These are phyloP conservation scores for Aspergillus calidoustus DNA, from an alignment of 2,329 filamentous ascomycete species.

Conservation along the genomic window DNA sequence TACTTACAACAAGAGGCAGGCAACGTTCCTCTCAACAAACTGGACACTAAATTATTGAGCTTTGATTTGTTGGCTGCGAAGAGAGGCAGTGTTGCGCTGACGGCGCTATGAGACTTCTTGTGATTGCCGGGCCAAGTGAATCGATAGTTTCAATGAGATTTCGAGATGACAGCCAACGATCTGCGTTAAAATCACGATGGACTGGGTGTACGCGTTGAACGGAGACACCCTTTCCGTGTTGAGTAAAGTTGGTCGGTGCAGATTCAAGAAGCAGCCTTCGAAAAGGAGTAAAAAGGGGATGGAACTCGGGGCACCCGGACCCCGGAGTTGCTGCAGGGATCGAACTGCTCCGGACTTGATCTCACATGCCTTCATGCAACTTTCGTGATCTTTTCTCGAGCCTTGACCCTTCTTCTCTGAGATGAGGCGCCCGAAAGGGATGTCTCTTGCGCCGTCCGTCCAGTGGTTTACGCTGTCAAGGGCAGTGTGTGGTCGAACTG, in stretches of 20 bases:
- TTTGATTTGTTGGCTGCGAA: background rate
- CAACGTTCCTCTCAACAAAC: background rate
- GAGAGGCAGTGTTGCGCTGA: slow-evolving; percentile 2
- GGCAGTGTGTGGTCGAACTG: slow-evolving; percentile 10
- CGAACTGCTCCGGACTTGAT: background rate
- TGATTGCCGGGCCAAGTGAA: background rate
- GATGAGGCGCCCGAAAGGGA: background rate
- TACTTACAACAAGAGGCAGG: background rate
- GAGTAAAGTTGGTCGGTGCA: slow-evolving; percentile 10
- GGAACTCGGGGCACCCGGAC: background rate
- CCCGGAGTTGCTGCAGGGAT: background rate
- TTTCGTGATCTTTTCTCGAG: background rate
- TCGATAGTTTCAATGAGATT: background rate
- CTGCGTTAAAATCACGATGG: slow-evolving; percentile 12
- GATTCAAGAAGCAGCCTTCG: background rate
- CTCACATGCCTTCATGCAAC: background rate
- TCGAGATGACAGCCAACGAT: slow-evolving; percentile 13
- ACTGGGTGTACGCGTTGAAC: slow-evolving; percentile 21
- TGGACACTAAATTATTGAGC: too few species aligned
- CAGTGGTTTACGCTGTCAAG: background rate
- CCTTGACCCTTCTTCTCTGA: background rate
- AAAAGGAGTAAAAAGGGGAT: slow-evolving; percentile 19
- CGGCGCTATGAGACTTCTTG: background rate
- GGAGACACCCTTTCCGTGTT: slow-evolving; percentile 23
- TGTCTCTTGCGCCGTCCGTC: background rate